Evolutionary conservation across 2,329 filamentous ascomycete genomes (phyloP).

Genomic region (Didymella keratinophila): DNA sequence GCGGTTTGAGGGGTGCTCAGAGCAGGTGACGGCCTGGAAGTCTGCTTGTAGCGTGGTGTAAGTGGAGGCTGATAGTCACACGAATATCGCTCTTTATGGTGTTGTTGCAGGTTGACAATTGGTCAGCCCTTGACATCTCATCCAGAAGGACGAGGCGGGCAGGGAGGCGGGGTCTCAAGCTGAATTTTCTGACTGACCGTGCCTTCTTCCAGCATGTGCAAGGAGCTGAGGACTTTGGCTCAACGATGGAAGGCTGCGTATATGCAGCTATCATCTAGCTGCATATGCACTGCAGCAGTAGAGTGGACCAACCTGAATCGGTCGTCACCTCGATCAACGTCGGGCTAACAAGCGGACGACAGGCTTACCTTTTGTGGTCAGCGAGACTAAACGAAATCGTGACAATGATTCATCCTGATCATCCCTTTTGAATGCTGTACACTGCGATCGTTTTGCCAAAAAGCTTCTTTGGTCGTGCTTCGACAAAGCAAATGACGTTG

Average conservation of each 20-base stretch:
- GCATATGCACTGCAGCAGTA: conserved; percentile 48
- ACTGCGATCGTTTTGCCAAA: not conserved
- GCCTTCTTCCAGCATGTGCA: conserved; percentile 28
- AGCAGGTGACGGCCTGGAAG: not conserved
- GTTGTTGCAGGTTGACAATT: not conserved
- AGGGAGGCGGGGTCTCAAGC: conserved; percentile 33
- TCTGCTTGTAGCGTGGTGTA: not conserved
- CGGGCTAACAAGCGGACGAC: conserved; percentile 29
- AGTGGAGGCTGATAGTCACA: not conserved
- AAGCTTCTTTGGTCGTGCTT: too few species aligned
- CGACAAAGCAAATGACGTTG: not conserved
- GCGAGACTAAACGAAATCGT: conserved; percentile 1
- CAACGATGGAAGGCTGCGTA: conserved; percentile 40
- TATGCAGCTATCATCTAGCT: conserved; percentile 48
- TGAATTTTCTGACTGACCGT: conserved; percentile 27
- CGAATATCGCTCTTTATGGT: not conserved
- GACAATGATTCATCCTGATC: not conserved
- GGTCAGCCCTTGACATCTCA: not conserved
- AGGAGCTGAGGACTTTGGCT: conserved; percentile 31
- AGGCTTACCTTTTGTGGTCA: conserved; percentile 21
- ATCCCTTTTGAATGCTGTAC: not conserved
- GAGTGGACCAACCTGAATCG: conserved; percentile 33
- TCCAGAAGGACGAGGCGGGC: conserved; percentile 10
- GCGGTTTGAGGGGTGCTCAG: conserved; percentile 1
- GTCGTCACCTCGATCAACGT: conserved; percentile 29